These are phyloP conservation scores for Rhizophora apiculata DNA, from an alignment of 345 rosid genomes.

Conservation along the genomic window DNA sequence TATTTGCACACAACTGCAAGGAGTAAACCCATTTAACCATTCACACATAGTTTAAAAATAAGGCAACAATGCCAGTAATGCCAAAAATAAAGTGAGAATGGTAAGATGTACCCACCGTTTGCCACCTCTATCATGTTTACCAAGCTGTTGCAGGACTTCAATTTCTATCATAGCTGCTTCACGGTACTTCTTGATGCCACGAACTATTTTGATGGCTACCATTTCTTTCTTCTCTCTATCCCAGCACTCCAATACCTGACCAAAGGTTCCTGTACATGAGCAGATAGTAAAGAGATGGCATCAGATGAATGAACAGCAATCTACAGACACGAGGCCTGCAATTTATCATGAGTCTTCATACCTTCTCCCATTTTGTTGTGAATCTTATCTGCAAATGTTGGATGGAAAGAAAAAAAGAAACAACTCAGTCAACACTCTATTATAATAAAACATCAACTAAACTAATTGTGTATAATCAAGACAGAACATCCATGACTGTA, in stretches of 20 bases:
- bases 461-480: not conserved
- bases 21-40: conserved; percentile 78
- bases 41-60: conserved; percentile 21
- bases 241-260: conserved; percentile 93
- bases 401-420: not conserved
- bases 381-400: conserved; percentile 57
- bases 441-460: not conserved
- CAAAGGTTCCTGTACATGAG: conserved; percentile 63
- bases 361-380: conserved; percentile 95
- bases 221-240: conserved; percentile 78
- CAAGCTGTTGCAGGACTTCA: conserved; percentile 77
- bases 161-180: conserved; percentile 94
- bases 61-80: conserved; percentile 13
- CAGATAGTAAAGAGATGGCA: not conserved
- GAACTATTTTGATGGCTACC: conserved; percentile 89
- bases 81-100: conserved; percentile 10
- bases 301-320: conserved; percentile 9
- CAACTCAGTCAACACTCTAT: not conserved
- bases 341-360: conserved; percentile 6
- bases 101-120: conserved; percentile 48
- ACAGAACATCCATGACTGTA: not conserved
- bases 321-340: not conserved
- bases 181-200: conserved; percentile 80
- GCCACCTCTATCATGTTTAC: conserved; percentile 77
- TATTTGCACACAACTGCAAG: conserved; percentile 99